Evolutionary conservation across 805 yeast genomes (phyloP).

Genomic region (Spathaspora girioi): DNA sequence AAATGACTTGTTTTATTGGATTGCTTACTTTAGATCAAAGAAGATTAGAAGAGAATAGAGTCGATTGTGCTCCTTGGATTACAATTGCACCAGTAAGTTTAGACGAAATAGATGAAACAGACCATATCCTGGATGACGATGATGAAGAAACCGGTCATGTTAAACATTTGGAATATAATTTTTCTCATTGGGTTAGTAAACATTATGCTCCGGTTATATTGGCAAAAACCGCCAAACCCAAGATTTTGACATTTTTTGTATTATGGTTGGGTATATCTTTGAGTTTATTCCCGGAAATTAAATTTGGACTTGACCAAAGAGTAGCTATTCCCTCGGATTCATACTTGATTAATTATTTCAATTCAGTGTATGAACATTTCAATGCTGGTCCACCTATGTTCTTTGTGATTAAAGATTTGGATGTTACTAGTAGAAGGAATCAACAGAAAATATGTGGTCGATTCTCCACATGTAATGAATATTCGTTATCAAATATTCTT

Average conservation of each 20-base stretch:
- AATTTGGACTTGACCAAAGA: slow-evolving; percentile 85
- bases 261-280: slow-evolving; percentile 67
- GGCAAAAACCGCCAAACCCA: slow-evolving; percentile 41
- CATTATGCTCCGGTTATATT: slow-evolving; percentile 62
- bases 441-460: slow-evolving; percentile 85
- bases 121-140: background rate
- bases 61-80: slow-evolving; percentile 63
- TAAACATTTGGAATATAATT: slow-evolving; percentile 17
- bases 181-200: slow-evolving; percentile 36
- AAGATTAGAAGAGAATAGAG: slow-evolving; percentile 53
- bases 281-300: slow-evolving; percentile 61
- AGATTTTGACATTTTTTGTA: slow-evolving; percentile 52
- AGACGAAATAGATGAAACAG: slow-evolving; percentile 3
- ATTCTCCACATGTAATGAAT: slow-evolving; percentile 77
- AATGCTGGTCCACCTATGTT: slow-evolving; percentile 92
- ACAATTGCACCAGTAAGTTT: slow-evolving; percentile 18
- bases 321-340: slow-evolving; percentile 83
- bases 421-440: slow-evolving; percentile 53
- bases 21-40: slow-evolving; percentile 64
- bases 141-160: slow-evolving; percentile 7
- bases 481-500: slow-evolving; percentile 72
- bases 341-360: slow-evolving; percentile 75
- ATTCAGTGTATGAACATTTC: slow-evolving; percentile 67
- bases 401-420: slow-evolving; percentile 69
- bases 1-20: slow-evolving; percentile 77